A percentile compares a stretch with the other conserved stretches of the same genome.
These are phyloP conservation scores for Dalechampia spathulata DNA, from an alignment of 441 rosid genomes.

Conservation along the genomic window DNA sequence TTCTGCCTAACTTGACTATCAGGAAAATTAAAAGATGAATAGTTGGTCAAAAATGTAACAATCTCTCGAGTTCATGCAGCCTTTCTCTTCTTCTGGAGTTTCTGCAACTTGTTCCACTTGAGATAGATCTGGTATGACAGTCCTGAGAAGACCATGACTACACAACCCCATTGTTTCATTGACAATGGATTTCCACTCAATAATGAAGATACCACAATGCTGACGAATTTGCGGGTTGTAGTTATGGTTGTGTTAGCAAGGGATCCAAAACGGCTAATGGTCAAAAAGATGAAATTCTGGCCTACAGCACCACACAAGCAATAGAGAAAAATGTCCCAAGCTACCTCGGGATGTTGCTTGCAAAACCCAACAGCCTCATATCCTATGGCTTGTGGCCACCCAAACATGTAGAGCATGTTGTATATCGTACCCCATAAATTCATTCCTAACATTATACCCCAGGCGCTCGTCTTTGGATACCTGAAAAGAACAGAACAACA, in stretches of 20 bases:
- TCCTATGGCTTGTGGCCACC: conserved; percentile 67
- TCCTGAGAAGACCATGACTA: conserved; percentile 87
- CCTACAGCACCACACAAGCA: conserved; percentile 97
- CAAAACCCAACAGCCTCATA: conserved; percentile 67
- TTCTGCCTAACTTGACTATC: conserved; percentile 14
- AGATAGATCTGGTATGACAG: conserved; percentile 84
- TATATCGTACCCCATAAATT: conserved; percentile 91
- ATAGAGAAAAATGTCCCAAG: conserved; percentile 74
- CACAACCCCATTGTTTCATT: conserved; percentile 88
- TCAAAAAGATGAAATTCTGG: conserved; percentile 89
- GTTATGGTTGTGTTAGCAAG: conserved; percentile 92
- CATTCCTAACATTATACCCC: conserved; percentile 98
- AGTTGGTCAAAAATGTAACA: conserved; percentile 22
- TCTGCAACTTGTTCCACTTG: conserved; percentile 77
- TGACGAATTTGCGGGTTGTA: conserved; percentile 86
- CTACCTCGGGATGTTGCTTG: conserved; percentile 82
- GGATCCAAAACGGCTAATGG: conserved; percentile 88
- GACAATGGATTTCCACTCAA: conserved; percentile 90
- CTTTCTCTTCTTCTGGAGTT: conserved; percentile 72
- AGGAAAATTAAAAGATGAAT: neutral
- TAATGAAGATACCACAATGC: conserved; percentile 82
- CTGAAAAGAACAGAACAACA: no score
- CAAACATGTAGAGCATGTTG: conserved; percentile 87
- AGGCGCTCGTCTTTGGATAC: conserved; percentile 80
- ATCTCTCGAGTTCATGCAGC: conserved; percentile 22